These are phyloP conservation scores for Neospora caninum DNA, from an alignment of 169 alveolate species.

Conservation along the genomic window DNA sequence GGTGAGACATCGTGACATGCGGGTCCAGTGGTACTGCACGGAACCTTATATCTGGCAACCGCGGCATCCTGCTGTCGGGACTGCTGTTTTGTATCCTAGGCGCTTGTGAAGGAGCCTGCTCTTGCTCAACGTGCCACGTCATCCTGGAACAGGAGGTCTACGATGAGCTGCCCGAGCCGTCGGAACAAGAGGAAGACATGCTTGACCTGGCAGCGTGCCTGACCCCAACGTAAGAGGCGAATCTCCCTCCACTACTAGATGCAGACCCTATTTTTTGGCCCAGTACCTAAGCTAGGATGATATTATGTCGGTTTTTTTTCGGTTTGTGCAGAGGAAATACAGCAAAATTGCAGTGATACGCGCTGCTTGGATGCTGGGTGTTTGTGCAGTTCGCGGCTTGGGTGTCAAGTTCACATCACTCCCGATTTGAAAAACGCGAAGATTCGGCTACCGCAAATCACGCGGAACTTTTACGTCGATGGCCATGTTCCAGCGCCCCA, in stretches of 20 bases:
- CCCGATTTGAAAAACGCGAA: slow-evolving; percentile 85
- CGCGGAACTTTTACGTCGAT: slow-evolving; percentile 95
- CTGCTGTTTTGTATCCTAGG: slow-evolving; percentile 80
- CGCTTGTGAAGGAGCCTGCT: slow-evolving; percentile 95
- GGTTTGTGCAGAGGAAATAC: no score
- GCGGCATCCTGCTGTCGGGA: neutral
- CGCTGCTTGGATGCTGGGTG: no score
- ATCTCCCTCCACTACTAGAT: neutral
- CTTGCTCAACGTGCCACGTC: slow-evolving; percentile 98
- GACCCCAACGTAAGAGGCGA: slow-evolving; percentile 85
- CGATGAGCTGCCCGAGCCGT: slow-evolving; percentile 87
- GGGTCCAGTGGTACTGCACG: neutral
- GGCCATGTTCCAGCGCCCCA: slow-evolving; percentile 95
- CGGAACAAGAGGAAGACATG: slow-evolving; percentile 94
- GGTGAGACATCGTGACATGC: slow-evolving; percentile 70
- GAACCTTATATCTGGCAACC: neutral
- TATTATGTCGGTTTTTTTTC: no score
- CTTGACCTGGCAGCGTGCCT: slow-evolving; percentile 96
- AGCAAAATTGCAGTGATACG: no score
- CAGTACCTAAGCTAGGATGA: no score
- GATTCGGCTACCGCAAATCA: slow-evolving; percentile 89
- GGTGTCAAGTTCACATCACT: slow-evolving; percentile 91
- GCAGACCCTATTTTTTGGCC: neutral
- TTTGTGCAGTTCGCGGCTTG: slow-evolving; percentile 86
- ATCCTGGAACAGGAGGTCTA: slow-evolving; percentile 89